A percentile compares a stretch with the other conserved stretches of the same genome.
Conservation (phyloP, 371 early-diverging fungal species). For the Mycotypha africana region DNA sequence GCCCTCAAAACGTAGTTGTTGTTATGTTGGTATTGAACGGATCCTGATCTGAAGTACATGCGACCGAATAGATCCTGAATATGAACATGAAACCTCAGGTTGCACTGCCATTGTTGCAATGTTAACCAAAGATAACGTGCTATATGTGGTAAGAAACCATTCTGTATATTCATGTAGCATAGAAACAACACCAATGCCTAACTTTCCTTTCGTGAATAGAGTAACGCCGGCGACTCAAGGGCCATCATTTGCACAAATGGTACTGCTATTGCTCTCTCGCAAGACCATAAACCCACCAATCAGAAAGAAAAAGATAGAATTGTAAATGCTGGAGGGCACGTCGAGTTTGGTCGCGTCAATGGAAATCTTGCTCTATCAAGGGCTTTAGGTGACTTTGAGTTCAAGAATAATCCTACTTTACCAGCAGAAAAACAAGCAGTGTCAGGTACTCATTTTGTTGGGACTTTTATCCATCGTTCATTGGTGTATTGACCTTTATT, state of each 20-base stretch:
- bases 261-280: conserved; percentile 69
- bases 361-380: conserved; percentile 95
- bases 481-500: conserved; percentile 67
- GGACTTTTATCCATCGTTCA: no score
- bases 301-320: conserved; percentile 78
- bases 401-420: conserved; percentile 70
- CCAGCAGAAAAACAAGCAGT: conserved; percentile 87
- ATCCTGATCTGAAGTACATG: not conserved
- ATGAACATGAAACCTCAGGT: conserved; percentile 78
- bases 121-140: conserved; percentile 59
- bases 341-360: conserved; percentile 94
- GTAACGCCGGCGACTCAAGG: conserved; percentile 95
- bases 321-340: conserved; percentile 86
- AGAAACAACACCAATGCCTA: no score
- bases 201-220: conserved; percentile 29
- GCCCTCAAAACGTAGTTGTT: no score
- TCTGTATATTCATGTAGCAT: no score
- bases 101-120: conserved; percentile 90
- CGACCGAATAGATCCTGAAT: conserved; percentile 55
- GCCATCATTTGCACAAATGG: conserved; percentile 78
- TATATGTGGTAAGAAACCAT: conserved; percentile 34
- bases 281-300: conserved; percentile 92
- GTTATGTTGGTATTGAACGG: no score
- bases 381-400: conserved; percentile 96
- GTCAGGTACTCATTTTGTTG: conserved; percentile 61